Percentiles rank a stretch among this genome's conserved stretches.
Evolutionary conservation across 352 stramenopile genomes (phyloP).

Genomic region (Ophiocytium majus): DNA sequence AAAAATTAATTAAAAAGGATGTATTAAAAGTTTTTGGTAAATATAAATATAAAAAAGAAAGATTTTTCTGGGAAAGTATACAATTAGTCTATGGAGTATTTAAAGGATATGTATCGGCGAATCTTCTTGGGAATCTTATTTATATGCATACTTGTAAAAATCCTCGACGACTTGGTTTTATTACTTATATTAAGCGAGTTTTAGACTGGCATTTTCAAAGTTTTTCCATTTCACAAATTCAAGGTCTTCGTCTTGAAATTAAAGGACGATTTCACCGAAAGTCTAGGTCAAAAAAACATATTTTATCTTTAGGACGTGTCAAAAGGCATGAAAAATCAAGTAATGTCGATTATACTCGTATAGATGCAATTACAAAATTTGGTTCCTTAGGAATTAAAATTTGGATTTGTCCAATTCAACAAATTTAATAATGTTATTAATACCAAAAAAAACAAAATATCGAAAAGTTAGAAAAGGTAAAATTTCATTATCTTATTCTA

Average conservation of each 20-base stretch:
- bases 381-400: slow-evolving; percentile 13
- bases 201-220: slow-evolving; percentile 13
- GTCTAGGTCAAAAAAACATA: slow-evolving; percentile 10
- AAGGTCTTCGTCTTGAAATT: neutral
- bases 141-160: slow-evolving; percentile 9
- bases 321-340: neutral
- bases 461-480: slow-evolving; percentile 9
- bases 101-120: neutral
- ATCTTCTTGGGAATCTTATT: slow-evolving; percentile 2
- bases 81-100: slow-evolving; percentile 12
- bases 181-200: slow-evolving; percentile 6
- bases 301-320: neutral
- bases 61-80: neutral
- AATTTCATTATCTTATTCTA: neutral
- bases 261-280: slow-evolving; percentile 3
- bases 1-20: neutral
- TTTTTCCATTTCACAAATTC: neutral
- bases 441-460: slow-evolving; percentile 13
- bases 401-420: neutral
- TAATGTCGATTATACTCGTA: neutral
- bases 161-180: slow-evolving; percentile 9
- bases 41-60: slow-evolving; percentile 5
- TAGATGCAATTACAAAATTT: slow-evolving; percentile 13
- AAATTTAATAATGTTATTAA: slow-evolving; percentile 18
- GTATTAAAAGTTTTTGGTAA: neutral